phyloP scores from a whole-genome alignment of 768 basidiomycete species.

The Amanita brunnescens region DNA sequence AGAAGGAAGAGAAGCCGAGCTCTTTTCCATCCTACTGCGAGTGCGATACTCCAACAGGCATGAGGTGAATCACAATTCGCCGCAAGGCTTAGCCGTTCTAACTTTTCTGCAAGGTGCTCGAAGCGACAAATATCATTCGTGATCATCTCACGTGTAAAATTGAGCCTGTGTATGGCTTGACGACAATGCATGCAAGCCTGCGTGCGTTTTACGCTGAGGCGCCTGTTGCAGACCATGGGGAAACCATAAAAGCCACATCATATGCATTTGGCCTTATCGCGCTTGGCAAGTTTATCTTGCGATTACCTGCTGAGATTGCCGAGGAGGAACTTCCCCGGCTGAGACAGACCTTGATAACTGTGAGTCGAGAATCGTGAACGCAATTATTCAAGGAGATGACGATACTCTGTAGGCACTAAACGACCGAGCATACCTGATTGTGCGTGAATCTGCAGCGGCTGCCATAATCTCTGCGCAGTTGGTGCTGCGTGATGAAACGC shows the following conservation, averaged over 20 bases:
- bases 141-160: slow-evolving; percentile 63
- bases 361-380: slow-evolving; percentile 23
- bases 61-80: slow-evolving; percentile 39
- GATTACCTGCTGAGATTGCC: slow-evolving; percentile 73
- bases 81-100: slow-evolving; percentile 2
- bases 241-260: slow-evolving; percentile 51
- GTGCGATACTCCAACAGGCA: slow-evolving; percentile 66
- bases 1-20: slow-evolving; percentile 72
- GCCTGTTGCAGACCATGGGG: slow-evolving; percentile 31
- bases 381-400: slow-evolving; percentile 4
- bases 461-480: slow-evolving; percentile 79
- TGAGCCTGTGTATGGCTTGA: slow-evolving; percentile 80
- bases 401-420: slow-evolving; percentile 48
- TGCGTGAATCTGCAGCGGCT: slow-evolving; percentile 78
- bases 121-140: slow-evolving; percentile 76
- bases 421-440: slow-evolving; percentile 61
- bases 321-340: slow-evolving; percentile 83
- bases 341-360: slow-evolving; percentile 59
- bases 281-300: slow-evolving; percentile 73
- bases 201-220: slow-evolving; percentile 53
- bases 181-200: slow-evolving; percentile 70
- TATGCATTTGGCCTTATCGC: slow-evolving; percentile 82
- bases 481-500: slow-evolving; percentile 74
- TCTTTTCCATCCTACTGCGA: slow-evolving; percentile 63
- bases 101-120: slow-evolving; percentile 49